phyloP scores from a whole-genome alignment of 495 filamentous ascomycete species.

The Neurospora tetrasperma region DNA sequence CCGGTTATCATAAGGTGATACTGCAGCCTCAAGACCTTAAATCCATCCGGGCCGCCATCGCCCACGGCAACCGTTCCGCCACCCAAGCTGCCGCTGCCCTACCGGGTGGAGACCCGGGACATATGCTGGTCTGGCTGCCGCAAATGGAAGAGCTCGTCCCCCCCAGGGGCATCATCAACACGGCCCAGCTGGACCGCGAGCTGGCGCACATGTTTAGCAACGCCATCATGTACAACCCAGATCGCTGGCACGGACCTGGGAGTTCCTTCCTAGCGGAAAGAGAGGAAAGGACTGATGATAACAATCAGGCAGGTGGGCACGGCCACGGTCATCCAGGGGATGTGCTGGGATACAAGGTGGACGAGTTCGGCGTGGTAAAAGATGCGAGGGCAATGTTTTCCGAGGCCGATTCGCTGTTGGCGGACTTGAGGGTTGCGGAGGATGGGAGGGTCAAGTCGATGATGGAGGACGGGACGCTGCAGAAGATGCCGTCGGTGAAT shows the following conservation, averaged over 20 bases:
- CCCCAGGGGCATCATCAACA: slow-evolving; percentile 87
- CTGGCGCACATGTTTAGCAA: slow-evolving; percentile 97
- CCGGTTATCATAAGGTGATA: slow-evolving; percentile 80
- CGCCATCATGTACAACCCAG: slow-evolving; percentile 92
- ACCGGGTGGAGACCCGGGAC: slow-evolving; percentile 33
- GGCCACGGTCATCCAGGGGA: slow-evolving; percentile 29
- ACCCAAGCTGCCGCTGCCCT: slow-evolving; percentile 47
- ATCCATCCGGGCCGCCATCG: slow-evolving; percentile 67
- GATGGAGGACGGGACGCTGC: slow-evolving; percentile 21
- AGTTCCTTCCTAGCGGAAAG: slow-evolving; percentile 39
- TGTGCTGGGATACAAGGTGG: slow-evolving; percentile 42
- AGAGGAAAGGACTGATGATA: slow-evolving; percentile 13
- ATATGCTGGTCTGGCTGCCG: slow-evolving; percentile 50
- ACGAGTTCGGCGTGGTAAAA: slow-evolving; percentile 72
- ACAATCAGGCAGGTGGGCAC: slow-evolving; percentile 13
- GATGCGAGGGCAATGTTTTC: slow-evolving; percentile 75
- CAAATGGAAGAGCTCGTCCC: slow-evolving; percentile 67
- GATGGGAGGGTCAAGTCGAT: slow-evolving; percentile 3
- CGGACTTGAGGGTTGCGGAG: slow-evolving; percentile 35
- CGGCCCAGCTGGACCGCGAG: slow-evolving; percentile 87
- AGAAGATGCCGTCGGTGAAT: slow-evolving; percentile 12
- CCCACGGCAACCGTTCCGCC: slow-evolving; percentile 65
- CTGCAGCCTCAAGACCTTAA: slow-evolving; percentile 84
- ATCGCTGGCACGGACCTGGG: slow-evolving; percentile 57
- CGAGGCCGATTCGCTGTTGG: slow-evolving; percentile 55